These are phyloP conservation scores for Rhododendron vialii DNA, from an alignment of 148 eudicot genomes.

Conservation along the genomic window DNA sequence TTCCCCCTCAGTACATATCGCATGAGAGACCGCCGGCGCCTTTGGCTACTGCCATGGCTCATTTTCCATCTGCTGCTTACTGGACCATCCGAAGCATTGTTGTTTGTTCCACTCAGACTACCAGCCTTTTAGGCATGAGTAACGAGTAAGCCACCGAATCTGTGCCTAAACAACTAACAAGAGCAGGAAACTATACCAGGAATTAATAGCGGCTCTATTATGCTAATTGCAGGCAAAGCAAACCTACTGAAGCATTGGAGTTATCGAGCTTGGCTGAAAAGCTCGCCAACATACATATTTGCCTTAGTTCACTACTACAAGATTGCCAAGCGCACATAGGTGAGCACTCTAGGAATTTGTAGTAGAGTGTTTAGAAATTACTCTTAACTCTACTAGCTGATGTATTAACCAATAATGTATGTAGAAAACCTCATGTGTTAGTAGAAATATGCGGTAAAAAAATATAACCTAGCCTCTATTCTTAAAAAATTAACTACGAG, in stretches of 20 bases:
- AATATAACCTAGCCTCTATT: no score
- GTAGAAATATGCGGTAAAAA: no score
- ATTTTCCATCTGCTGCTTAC: slow-evolving; percentile 80
- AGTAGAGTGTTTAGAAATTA: no score
- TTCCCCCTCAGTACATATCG: slow-evolving; percentile 70
- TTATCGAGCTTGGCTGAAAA: slow-evolving; percentile 75
- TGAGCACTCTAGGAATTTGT: slow-evolving; percentile 11
- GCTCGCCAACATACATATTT: slow-evolving; percentile 55
- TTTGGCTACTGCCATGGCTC: slow-evolving; percentile 45
- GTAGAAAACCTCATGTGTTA: no score
- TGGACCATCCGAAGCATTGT: slow-evolving; percentile 88
- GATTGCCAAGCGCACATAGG: slow-evolving; percentile 72
- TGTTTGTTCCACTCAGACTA: slow-evolving; percentile 58
- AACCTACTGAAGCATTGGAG: slow-evolving; percentile 88
- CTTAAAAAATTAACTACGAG: no score
- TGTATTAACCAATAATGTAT: no score
- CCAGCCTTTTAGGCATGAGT: slow-evolving; percentile 62
- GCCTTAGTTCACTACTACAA: slow-evolving; percentile 54
- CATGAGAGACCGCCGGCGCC: slow-evolving; percentile 50
- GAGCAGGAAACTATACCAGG: not conserved
- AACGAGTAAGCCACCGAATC: slow-evolving; percentile 46
- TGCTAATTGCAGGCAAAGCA: slow-evolving; percentile 31
- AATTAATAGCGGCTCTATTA: not conserved
- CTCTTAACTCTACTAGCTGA: no score
- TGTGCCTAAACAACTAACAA: not conserved